Percentiles rank a stretch among this genome's conserved stretches.
Conservation (phyloP, 495 filamentous ascomycete genomes). For the Astrothelium subdiscretum region DNA sequence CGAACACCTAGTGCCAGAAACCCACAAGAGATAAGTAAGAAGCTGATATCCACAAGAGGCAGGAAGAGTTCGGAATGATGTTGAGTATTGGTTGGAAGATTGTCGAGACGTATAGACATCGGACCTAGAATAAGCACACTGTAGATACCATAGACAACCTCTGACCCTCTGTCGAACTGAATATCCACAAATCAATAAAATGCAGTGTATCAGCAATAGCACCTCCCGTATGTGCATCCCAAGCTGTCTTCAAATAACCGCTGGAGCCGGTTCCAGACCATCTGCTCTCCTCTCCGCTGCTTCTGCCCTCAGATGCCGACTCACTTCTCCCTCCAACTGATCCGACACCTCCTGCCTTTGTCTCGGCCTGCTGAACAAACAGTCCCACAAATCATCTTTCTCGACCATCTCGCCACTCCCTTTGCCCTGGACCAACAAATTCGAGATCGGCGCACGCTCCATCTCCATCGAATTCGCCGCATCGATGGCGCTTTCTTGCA, state of each 20-base stretch:
- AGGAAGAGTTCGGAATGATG: too few relatives aligned
- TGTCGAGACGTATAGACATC: too few relatives aligned
- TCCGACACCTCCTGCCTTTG: constrained; percentile 5
- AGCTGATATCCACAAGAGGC: too few relatives aligned
- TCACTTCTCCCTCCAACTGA: constrained; percentile 16
- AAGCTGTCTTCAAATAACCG: neutral
- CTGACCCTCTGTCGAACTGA: too few relatives aligned
- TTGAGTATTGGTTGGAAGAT: too few relatives aligned
- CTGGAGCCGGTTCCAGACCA: neutral
- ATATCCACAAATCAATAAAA: too few relatives aligned
- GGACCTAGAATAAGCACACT: too few relatives aligned
- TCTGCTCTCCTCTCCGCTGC: constrained; percentile 16
- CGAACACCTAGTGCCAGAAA: too few relatives aligned
- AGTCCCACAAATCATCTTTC: constrained; percentile 76
- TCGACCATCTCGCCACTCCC: constrained; percentile 72
- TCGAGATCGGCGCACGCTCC: constrained; percentile 52
- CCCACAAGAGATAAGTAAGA: too few relatives aligned
- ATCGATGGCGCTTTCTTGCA: constrained; percentile 54
- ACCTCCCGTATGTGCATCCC: neutral
- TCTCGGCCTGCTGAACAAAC: constrained; percentile 49
- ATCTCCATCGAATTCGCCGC: constrained; percentile 75
- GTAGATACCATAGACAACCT: too few relatives aligned
- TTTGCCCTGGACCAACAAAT: constrained; percentile 55
- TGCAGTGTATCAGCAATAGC: too few relatives aligned
- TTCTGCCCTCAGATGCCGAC: constrained; percentile 19